Conservation (phyloP, 495 filamentous ascomycete genomes). For the Cercophora newfieldiana region DNA sequence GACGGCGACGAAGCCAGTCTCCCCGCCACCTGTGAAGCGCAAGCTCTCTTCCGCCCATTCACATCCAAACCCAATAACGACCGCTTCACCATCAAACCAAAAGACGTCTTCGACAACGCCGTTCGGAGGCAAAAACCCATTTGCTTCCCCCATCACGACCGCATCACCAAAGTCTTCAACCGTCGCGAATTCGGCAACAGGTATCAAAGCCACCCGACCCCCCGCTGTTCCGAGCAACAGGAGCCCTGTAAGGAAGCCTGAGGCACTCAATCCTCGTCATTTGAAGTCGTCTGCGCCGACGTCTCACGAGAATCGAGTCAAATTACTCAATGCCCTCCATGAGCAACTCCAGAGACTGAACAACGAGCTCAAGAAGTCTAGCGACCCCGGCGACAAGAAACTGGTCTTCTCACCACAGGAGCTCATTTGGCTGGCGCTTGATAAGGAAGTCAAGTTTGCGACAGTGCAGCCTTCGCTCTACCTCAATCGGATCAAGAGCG, state of each 20-base stretch:
- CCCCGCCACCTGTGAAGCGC: slow-evolving; percentile 37
- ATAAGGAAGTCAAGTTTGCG: slow-evolving; percentile 81
- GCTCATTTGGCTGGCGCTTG: slow-evolving; percentile 73
- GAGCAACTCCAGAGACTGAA: slow-evolving; percentile 73
- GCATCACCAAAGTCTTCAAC: not conserved
- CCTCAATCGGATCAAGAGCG: slow-evolving; percentile 74
- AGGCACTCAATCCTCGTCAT: slow-evolving; percentile 78
- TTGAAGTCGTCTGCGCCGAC: slow-evolving; percentile 67
- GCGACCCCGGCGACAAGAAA: slow-evolving; percentile 37
- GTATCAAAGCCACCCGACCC: not conserved
- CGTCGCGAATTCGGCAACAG: not conserved
- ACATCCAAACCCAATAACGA: not conserved
- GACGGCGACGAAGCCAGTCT: slow-evolving; percentile 30
- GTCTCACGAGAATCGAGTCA: slow-evolving; percentile 66
- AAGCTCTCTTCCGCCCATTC: slow-evolving; percentile 17
- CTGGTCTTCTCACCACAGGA: slow-evolving; percentile 66
- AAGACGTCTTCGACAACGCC: not conserved
- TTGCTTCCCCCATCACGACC: not conserved
- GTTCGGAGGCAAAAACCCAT: not conserved
- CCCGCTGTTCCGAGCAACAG: slow-evolving; percentile 11
- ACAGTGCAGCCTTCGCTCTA: slow-evolving; percentile 68
- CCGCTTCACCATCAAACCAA: slow-evolving; percentile 2
- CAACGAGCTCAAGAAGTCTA: slow-evolving; percentile 57
- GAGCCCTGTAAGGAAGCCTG: slow-evolving; percentile 35
- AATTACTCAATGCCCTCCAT: slow-evolving; percentile 76